A percentile compares a stretch with the other conserved stretches of the same genome.
These are phyloP conservation scores for Cercophora newfieldiana DNA, from an alignment of 495 filamentous ascomycete species.

Conservation along the genomic window DNA sequence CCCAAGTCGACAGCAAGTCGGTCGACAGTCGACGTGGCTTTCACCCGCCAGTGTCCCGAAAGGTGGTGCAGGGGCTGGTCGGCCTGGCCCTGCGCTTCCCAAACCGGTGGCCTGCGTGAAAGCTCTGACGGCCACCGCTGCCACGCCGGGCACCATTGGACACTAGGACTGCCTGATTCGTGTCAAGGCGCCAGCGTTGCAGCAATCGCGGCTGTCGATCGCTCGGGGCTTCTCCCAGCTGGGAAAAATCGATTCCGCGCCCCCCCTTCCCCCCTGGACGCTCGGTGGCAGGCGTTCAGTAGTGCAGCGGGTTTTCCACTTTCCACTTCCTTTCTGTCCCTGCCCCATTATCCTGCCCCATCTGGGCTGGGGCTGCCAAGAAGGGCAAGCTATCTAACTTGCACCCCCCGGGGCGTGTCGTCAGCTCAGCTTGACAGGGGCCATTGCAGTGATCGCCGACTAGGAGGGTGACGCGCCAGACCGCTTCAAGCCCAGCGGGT, in stretches of 20 bases:
- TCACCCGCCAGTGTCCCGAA: not conserved
- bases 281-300: slow-evolving; percentile 11
- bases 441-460: slow-evolving; percentile 35
- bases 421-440: slow-evolving; percentile 9
- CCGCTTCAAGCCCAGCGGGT: slow-evolving; percentile 23
- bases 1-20: too few relatives aligned
- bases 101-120: slow-evolving; percentile 18
- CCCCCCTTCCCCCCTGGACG: slow-evolving; percentile 7
- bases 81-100: slow-evolving; percentile 8
- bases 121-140: slow-evolving; percentile 10
- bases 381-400: not conserved
- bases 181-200: slow-evolving; percentile 22
- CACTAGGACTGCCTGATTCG: slow-evolving; percentile 21
- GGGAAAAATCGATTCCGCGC: slow-evolving; percentile 6
- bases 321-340: slow-evolving; percentile 11
- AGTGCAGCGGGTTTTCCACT: slow-evolving; percentile 6
- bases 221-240: slow-evolving; percentile 18
- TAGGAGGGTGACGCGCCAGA: slow-evolving; percentile 29
- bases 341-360: not conserved
- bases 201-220: slow-evolving; percentile 20
- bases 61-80: slow-evolving; percentile 1
- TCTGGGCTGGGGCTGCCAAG: slow-evolving; percentile 9
- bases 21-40: slow-evolving; percentile 17
- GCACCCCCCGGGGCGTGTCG: slow-evolving; percentile 19
- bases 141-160: slow-evolving; percentile 21